Base-by-base conservation (phyloP, 805 yeast species). In the Saturnispora sanitii region DNA sequence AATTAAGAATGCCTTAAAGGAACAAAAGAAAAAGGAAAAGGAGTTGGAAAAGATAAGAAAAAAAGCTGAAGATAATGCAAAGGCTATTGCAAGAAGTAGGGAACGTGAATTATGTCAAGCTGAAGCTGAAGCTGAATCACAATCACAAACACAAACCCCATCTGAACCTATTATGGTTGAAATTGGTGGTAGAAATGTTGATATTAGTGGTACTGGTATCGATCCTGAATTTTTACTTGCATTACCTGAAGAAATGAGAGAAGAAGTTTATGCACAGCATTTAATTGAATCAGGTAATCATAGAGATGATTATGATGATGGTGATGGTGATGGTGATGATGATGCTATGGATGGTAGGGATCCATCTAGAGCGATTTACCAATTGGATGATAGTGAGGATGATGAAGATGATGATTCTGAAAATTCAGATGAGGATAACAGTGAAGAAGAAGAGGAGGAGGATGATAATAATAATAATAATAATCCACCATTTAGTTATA, bases 221-320 rank as follows among this genome's bases (percentile, higher is more conserved):
- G 96, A 88, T 60, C 94, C 95, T 0, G 90, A 83, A 49, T 88
- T 86, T 56, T 66, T 88, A 45, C 82, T 80, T 51, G 96, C 95
- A 0, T 67, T 88, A 28, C 96, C 96, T 0, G 95, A 85, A 33
- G 92, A 84, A 40, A 82, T 88, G 83, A 67, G 96, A 37, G 94
- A 86, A 47, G 96, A 88, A 53, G 96, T 87, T 0, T 78, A 84
- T 54, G 75, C 88, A 0, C 90, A 86, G 47, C 95, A 87, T 53
- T 65, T 86, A 6, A 65, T 87, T 32, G 92, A 84, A 49, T 66
- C 88, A 44, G 67, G 92, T 45, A 12, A 12, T 7, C 80, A 67
- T 33, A 75, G 66, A 63, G 83, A 47, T 11, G 12, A 23, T 26
- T 16, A 26, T 15, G 55, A 47, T 22, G 55, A 47, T 8, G 55